Evolutionary conservation across 2,329 filamentous ascomycete species (phyloP).

Genomic region (Dothideomycetidae sp.): DNA sequence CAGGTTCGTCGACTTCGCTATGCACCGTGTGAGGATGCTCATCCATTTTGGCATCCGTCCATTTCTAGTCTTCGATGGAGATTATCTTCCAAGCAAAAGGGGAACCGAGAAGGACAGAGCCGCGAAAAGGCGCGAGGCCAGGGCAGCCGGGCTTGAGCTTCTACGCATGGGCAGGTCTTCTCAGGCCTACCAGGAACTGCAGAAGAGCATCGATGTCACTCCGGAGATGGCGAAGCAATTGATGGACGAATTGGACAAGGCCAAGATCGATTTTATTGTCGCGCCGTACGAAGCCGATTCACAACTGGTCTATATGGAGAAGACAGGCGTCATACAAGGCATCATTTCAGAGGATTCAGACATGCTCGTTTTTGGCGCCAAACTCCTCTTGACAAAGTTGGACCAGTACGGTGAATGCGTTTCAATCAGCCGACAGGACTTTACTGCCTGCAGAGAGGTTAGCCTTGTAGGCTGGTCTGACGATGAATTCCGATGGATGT

Average conservation of each 20-base stretch:
- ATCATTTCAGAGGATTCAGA: conserved; percentile 96
- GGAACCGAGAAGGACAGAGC: conserved; percentile 66
- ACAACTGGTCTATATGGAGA: conserved; percentile 90
- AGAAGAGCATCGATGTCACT: conserved; percentile 91
- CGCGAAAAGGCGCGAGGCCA: conserved; percentile 64
- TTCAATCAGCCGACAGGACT: conserved; percentile 79
- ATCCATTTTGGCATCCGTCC: conserved; percentile 87
- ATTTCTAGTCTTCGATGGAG: conserved; percentile 91
- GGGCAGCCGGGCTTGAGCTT: conserved; percentile 59
- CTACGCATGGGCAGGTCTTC: conserved; percentile 66
- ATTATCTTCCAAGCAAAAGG: conserved; percentile 86
- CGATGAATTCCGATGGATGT: conserved; percentile 82
- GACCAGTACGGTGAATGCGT: conserved; percentile 88
- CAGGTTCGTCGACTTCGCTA: conserved; percentile 79
- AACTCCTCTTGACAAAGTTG: conserved; percentile 79
- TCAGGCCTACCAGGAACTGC: conserved; percentile 72
- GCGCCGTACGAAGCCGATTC: conserved; percentile 95
- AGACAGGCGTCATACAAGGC: conserved; percentile 65
- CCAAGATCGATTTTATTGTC: conserved; percentile 72
- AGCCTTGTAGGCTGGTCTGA: conserved; percentile 88
- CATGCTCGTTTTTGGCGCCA: conserved; percentile 85
- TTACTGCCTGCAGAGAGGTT: conserved; percentile 75
- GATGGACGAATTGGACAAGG: conserved; percentile 72
- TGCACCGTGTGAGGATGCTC: conserved; percentile 87
- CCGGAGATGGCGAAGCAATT: conserved; percentile 86